phyloP scores from a whole-genome alignment of 2,329 filamentous ascomycete genomes.

The Ilyonectria mors-panacis region DNA sequence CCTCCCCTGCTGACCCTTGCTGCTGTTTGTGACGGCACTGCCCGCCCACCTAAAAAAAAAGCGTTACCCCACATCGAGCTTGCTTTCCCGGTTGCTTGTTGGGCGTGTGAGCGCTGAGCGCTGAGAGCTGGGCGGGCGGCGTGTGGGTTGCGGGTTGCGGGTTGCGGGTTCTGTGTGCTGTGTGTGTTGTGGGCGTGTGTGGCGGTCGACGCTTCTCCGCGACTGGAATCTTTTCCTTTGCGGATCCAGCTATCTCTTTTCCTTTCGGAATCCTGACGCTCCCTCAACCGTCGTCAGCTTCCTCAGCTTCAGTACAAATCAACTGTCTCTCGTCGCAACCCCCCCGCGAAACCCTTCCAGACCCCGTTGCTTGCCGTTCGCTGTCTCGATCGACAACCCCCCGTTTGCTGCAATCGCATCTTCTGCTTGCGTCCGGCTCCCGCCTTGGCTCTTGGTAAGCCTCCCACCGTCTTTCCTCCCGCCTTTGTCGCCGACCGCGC shows the following conservation, averaged over 20 bases:
- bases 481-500: constrained; percentile 42
- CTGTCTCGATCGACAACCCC: constrained; percentile 28
- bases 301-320: constrained; percentile 22
- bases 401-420: constrained; percentile 17
- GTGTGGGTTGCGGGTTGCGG: constrained; percentile 31
- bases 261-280: constrained; percentile 42
- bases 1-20: constrained; percentile 40
- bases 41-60: constrained; percentile 46
- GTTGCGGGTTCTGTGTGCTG: constrained; percentile 16
- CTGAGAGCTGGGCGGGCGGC: constrained; percentile 35
- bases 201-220: constrained; percentile 46
- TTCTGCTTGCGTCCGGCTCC: constrained; percentile 35
- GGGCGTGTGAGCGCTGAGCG: constrained; percentile 44
- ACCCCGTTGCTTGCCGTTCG: constrained; percentile 29
- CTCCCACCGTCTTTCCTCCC: constrained; percentile 37
- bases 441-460: constrained; percentile 44
- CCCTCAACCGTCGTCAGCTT: constrained; percentile 36
- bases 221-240: constrained; percentile 51
- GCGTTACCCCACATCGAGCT: constrained; percentile 49
- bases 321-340: constrained; percentile 24
- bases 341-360: neutral
- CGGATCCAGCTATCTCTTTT: constrained; percentile 40
- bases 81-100: constrained; percentile 31
- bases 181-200: constrained; percentile 32
- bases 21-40: constrained; percentile 49